Percentiles rank a stretch among this genome's conserved stretches.
These are phyloP conservation scores for Metschnikowia orientalis DNA, from an alignment of 805 yeast species.

Conservation along the genomic window DNA sequence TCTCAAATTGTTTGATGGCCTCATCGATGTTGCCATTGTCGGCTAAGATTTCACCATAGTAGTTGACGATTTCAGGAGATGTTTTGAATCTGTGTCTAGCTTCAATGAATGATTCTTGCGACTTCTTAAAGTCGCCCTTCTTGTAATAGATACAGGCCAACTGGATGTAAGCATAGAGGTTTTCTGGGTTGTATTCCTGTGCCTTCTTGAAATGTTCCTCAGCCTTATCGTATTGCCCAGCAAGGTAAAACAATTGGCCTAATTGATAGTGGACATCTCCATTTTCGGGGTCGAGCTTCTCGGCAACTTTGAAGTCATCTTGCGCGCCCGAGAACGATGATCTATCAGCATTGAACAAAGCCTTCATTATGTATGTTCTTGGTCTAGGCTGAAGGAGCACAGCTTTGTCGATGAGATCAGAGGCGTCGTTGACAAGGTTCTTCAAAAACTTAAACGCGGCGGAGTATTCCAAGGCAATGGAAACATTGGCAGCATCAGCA, in stretches of 20 bases:
- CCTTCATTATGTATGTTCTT: conserved; percentile 77
- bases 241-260: conserved; percentile 86
- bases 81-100: conserved; percentile 77
- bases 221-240: conserved; percentile 71
- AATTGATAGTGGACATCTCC: conserved; percentile 89
- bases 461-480: conserved; percentile 77
- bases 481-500: conserved; percentile 39
- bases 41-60: conserved; percentile 88
- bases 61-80: conserved; percentile 88
- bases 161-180: conserved; percentile 85
- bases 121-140: conserved; percentile 54
- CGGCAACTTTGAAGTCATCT: conserved; percentile 67
- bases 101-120: conserved; percentile 62
- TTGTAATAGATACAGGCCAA: conserved; percentile 89
- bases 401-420: conserved; percentile 60
- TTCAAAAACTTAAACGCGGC: conserved; percentile 83
- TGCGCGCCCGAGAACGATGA: conserved; percentile 57
- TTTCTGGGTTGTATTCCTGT: conserved; percentile 65
- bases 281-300: conserved; percentile 59
- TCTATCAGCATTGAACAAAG: conserved; percentile 77
- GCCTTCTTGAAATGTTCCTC: conserved; percentile 71
- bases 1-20: conserved; percentile 81
- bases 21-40: conserved; percentile 69
- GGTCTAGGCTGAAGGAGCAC: conserved; percentile 68
- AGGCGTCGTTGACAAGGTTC: conserved; percentile 63